These are phyloP conservation scores for Erysiphe pulchra DNA, from an alignment of 2,329 filamentous ascomycete genomes.

Conservation along the genomic window DNA sequence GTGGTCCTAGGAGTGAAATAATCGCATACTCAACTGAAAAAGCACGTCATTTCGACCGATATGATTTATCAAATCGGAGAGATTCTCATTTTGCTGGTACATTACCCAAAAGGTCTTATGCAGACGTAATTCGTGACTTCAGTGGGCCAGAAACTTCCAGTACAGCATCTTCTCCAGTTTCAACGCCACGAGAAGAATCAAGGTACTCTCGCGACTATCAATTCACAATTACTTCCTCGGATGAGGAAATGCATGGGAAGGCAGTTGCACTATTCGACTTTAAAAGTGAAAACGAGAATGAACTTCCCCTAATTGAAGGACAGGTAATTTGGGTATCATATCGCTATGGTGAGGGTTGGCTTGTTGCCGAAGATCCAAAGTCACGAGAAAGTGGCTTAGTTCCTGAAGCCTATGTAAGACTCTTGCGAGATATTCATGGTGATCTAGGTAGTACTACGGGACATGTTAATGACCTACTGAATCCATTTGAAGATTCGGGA, in stretches of 20 bases:
- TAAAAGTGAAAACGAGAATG: constrained; percentile 84
- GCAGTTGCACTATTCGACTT: constrained; percentile 92
- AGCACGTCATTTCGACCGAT: constrained; percentile 26
- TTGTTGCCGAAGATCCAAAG: constrained; percentile 87
- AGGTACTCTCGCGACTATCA: constrained; percentile 80
- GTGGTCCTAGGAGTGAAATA: constrained; percentile 55
- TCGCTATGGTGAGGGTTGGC: constrained; percentile 85
- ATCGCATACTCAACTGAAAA: constrained; percentile 51
- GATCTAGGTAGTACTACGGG: constrained; percentile 52
- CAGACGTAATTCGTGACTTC: constrained; percentile 16
- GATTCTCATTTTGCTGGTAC: constrained; percentile 28
- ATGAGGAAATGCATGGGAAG: constrained; percentile 95
- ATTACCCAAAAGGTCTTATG: constrained; percentile 15
- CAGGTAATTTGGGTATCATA: constrained; percentile 95
- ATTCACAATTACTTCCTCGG: constrained; percentile 81
- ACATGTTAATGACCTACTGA: constrained; percentile 24
- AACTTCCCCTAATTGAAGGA: constrained; percentile 73
- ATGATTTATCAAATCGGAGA: constrained; percentile 20
- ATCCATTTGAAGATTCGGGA: constrained; percentile 26
- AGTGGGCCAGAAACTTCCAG: constrained; percentile 29
- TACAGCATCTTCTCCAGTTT: constrained; percentile 30
- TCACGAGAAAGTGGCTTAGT: constrained; percentile 86
- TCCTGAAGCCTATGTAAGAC: constrained; percentile 82
- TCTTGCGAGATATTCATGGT: constrained; percentile 80
- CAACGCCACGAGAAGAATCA: constrained; percentile 38